These are phyloP conservation scores for Fusarium protoensiforme DNA, from an alignment of 2,329 filamentous ascomycete species.

Conservation along the genomic window DNA sequence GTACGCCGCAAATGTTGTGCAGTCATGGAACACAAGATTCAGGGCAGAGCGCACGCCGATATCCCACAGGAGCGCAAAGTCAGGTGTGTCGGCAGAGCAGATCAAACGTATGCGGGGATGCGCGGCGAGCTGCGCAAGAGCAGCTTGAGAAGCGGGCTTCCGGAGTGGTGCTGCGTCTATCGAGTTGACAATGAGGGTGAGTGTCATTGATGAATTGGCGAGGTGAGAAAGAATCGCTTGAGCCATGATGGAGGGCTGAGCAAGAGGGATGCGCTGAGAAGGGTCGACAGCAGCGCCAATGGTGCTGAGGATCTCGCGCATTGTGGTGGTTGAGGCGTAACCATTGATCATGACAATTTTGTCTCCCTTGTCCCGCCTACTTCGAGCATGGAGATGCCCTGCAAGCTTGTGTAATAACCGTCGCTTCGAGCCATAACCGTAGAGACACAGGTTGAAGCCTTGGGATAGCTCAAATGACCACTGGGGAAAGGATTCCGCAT, in stretches of 20 bases:
- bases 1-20: slow-evolving; percentile 86
- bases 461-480: slow-evolving; percentile 92
- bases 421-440: slow-evolving; percentile 92
- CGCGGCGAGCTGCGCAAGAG: slow-evolving; percentile 80
- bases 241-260: slow-evolving; percentile 76
- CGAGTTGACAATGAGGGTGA: slow-evolving; percentile 85
- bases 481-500: slow-evolving; percentile 85
- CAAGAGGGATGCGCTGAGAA: slow-evolving; percentile 61
- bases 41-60: slow-evolving; percentile 83
- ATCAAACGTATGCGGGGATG: slow-evolving; percentile 79
- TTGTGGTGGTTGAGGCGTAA: slow-evolving; percentile 73
- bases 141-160: slow-evolving; percentile 73
- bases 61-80: slow-evolving; percentile 91
- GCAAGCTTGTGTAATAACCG: slow-evolving; percentile 80
- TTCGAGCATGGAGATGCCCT: slow-evolving; percentile 65
- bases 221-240: slow-evolving; percentile 74
- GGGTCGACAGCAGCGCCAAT: slow-evolving; percentile 72
- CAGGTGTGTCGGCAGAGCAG: slow-evolving; percentile 87
- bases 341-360: slow-evolving; percentile 87
- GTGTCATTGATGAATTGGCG: slow-evolving; percentile 50
- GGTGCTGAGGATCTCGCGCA: slow-evolving; percentile 76
- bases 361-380: slow-evolving; percentile 46
- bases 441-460: slow-evolving; percentile 89
- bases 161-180: slow-evolving; percentile 85
- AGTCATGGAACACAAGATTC: slow-evolving; percentile 92